Percentiles rank a stretch among this genome's conserved stretches.
phyloP scores from a whole-genome alignment of 805 yeast genomes.

The Yamadazyma paraphyllophila region DNA sequence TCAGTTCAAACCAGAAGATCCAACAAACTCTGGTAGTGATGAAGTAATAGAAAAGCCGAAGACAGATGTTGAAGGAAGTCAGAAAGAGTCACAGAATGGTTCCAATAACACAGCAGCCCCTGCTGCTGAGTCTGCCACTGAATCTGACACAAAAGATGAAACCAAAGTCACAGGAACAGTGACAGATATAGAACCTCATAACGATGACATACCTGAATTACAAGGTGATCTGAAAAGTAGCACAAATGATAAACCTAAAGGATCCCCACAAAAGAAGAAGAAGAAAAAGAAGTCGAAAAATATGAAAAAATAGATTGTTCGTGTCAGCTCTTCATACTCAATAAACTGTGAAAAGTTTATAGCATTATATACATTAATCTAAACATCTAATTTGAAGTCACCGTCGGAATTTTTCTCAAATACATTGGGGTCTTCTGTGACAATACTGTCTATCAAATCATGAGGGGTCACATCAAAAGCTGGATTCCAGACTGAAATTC shows the following conservation, averaged over 20 bases:
- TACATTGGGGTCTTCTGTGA: constrained; percentile 68
- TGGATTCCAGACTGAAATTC: constrained; percentile 91
- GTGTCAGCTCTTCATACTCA: no score
- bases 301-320: background rate
- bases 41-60: background rate
- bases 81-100: background rate
- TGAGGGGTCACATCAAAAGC: constrained; percentile 93
- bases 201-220: no score
- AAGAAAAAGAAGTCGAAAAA: background rate
- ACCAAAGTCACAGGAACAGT: no score
- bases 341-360: background rate
- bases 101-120: no score
- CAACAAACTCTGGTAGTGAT: background rate
- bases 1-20: background rate
- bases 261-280: constrained; percentile 3
- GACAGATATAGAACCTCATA: no score
- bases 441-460: constrained; percentile 78
- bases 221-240: background rate
- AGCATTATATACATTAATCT: background rate
- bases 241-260: background rate
- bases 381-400: constrained; percentile 1
- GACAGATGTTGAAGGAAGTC: background rate
- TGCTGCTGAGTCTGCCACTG: no score
- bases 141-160: no score
- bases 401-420: constrained; percentile 34